Percentiles rank a stretch among this genome's conserved stretches.
These are phyloP conservation scores for Plenodomus biglobosus DNA, from an alignment of 2,329 filamentous ascomycete genomes.

Conservation along the genomic window DNA sequence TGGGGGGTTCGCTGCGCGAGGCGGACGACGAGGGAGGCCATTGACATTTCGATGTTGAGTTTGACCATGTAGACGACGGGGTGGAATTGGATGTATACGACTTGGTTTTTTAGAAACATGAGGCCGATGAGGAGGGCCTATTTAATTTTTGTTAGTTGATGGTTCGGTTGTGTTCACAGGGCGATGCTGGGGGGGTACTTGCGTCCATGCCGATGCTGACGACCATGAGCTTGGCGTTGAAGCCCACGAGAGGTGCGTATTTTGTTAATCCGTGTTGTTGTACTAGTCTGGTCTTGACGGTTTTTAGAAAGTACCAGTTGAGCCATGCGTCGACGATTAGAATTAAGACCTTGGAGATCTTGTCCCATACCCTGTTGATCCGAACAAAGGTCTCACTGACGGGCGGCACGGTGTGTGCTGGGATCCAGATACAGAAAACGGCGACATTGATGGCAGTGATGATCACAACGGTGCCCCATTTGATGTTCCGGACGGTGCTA, in stretches of 20 bases:
- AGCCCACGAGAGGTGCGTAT: slow-evolving; percentile 45
- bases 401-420: slow-evolving; percentile 44
- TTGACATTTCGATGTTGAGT: slow-evolving; percentile 51
- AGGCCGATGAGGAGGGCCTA: slow-evolving; percentile 44
- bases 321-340: slow-evolving; percentile 54
- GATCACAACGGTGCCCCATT: slow-evolving; percentile 50
- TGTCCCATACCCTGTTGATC: slow-evolving; percentile 57
- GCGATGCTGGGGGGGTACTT: slow-evolving; percentile 10
- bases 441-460: slow-evolving; percentile 56
- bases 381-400: slow-evolving; percentile 44
- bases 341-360: slow-evolving; percentile 56
- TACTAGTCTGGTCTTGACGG: slow-evolving; percentile 45
- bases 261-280: slow-evolving; percentile 45
- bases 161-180: no score
- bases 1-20: slow-evolving; percentile 35
- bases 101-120: slow-evolving; percentile 43
- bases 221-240: slow-evolving; percentile 47
- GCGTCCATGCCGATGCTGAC: slow-evolving; percentile 49
- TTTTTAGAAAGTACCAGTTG: slow-evolving; percentile 57
- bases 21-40: slow-evolving; percentile 47
- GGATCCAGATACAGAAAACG: slow-evolving; percentile 59
- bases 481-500: slow-evolving; percentile 45
- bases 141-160: no score
- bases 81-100: slow-evolving; percentile 48
- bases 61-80: slow-evolving; percentile 49